These are phyloP conservation scores for Colletotrichum viniferum DNA, from an alignment of 2,329 filamentous ascomycete species.

Conservation along the genomic window DNA sequence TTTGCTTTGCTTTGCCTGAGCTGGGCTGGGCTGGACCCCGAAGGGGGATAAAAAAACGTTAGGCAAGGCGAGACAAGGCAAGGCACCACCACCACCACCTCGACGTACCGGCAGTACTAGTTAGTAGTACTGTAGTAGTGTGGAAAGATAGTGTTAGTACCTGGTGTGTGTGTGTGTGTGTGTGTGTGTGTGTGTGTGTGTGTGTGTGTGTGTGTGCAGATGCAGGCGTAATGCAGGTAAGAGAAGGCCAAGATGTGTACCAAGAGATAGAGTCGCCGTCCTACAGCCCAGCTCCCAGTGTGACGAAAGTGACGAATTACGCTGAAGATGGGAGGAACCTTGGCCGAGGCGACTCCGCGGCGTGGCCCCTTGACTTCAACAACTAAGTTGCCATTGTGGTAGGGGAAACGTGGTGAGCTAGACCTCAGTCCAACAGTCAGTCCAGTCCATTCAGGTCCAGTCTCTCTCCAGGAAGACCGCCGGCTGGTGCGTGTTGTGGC, in stretches of 20 bases:
- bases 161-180: neutral
- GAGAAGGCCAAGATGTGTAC: neutral
- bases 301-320: neutral
- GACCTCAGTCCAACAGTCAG: neutral
- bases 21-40: neutral
- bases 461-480: neutral
- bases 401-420: neutral
- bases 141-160: neutral
- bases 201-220: neutral
- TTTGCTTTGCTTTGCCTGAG: neutral
- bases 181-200: neutral
- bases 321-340: neutral
- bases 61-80: neutral
- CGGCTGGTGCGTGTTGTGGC: slow-evolving; percentile 8
- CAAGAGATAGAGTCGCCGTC: neutral
- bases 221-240: neutral
- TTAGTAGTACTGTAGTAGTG: neutral
- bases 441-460: neutral
- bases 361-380: neutral
- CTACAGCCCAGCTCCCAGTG: neutral
- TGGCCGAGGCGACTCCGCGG: neutral
- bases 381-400: neutral
- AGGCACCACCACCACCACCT: neutral
- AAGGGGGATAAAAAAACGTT: neutral
- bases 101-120: neutral